Evolutionary conservation across 495 filamentous ascomycete genomes (phyloP).

Genomic region (Pseudomonodictys pantanalensis): DNA sequence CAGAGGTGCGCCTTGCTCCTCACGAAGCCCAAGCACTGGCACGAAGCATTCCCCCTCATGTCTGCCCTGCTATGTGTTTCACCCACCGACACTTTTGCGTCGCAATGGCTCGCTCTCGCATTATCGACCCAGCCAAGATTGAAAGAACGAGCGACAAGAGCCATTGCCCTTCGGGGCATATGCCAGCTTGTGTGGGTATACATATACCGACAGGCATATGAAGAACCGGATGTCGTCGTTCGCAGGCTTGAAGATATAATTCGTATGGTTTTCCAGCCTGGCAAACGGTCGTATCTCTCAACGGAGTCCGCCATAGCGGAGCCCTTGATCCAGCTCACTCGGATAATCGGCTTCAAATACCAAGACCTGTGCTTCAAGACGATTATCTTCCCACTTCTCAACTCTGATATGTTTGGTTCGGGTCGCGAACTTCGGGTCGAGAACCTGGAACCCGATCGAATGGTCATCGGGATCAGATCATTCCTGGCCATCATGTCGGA

Average conservation of each 20-base stretch:
- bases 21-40: conserved; percentile 87
- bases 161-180: conserved; percentile 81
- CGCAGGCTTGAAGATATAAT: conserved; percentile 86
- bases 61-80: conserved; percentile 85
- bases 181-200: conserved; percentile 96
- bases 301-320: conserved; percentile 80
- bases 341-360: conserved; percentile 91
- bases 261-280: conserved; percentile 71
- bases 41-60: conserved; percentile 78
- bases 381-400: conserved; percentile 92
- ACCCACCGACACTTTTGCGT: conserved; percentile 72
- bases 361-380: conserved; percentile 88
- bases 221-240: conserved; percentile 62
- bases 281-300: conserved; percentile 73
- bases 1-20: conserved; percentile 77
- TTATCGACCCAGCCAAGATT: conserved; percentile 70
- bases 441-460: conserved; percentile 91
- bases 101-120: conserved; percentile 81
- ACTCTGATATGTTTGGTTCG: conserved; percentile 78
- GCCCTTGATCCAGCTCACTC: conserved; percentile 85
- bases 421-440: conserved; percentile 82
- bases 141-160: conserved; percentile 76
- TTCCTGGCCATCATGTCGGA: conserved; percentile 92
- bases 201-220: conserved; percentile 71
- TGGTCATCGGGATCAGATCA: conserved; percentile 91